Evolutionary conservation across 1,139 yeast species (phyloP).

Genomic region (Blastobotrys raffinosifermentans): DNA sequence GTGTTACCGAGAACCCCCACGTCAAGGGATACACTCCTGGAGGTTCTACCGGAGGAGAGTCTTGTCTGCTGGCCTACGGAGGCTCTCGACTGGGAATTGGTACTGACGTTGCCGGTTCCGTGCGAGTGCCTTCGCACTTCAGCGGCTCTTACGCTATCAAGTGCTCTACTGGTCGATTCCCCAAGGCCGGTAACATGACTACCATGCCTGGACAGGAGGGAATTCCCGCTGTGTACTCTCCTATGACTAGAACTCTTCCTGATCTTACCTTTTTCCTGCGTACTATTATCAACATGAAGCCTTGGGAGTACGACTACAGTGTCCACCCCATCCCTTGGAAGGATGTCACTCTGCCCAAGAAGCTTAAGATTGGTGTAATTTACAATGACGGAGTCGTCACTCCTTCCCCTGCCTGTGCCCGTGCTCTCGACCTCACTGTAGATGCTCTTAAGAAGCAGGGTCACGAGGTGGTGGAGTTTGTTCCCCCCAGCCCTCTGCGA

Average conservation of each 20-base stretch:
- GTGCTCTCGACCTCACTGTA: conserved; percentile 45
- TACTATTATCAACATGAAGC: conserved; percentile 48
- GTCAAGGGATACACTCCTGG: conserved; percentile 39
- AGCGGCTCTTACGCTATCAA: conserved; percentile 44
- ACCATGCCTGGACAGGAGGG: conserved; percentile 53
- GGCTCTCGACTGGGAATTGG: conserved; percentile 48
- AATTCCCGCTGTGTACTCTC: conserved; percentile 52
- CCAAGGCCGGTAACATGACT: conserved; percentile 42
- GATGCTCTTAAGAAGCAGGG: conserved; percentile 47
- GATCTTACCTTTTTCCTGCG: conserved; percentile 63
- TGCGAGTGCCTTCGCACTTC: conserved; percentile 46
- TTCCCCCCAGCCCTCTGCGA: conserved; percentile 38
- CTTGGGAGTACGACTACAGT: conserved; percentile 60
- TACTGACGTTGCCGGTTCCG: conserved; percentile 55
- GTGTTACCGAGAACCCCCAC: conserved; percentile 40
- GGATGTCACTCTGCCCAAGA: conserved; percentile 39
- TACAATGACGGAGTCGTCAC: conserved; percentile 42
- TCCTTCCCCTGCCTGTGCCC: conserved; percentile 58
- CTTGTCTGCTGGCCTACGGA: conserved; percentile 44
- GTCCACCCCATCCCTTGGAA: conserved; percentile 60
- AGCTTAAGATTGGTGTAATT: conserved; percentile 44
- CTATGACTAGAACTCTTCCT: conserved; percentile 51
- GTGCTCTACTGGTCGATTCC: conserved; percentile 48
- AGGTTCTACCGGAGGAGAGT: conserved; percentile 49
- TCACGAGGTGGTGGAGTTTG: conserved; percentile 57